Evolutionary conservation across 176 grass and related monocot genomes (phyloP), one percentile per base, ranked within the genome.

Genomic region (Juncus effusus): DNA sequence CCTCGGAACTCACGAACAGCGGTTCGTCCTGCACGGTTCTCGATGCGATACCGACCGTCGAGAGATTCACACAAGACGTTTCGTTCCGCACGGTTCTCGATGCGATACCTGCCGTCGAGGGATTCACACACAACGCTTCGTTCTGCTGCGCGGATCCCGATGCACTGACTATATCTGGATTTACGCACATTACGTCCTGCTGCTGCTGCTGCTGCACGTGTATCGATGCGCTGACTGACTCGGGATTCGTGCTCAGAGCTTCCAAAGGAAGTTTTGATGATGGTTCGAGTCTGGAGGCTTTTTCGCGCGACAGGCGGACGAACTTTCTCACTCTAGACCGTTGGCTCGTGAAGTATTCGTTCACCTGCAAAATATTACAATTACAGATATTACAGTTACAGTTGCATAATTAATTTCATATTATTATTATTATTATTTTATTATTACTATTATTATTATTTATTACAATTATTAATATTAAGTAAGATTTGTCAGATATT

Each of bases 301-400:
- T 92, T 72, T 92, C 88, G 16, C 57, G 78, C 63, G 94, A 92
- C 60, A 93, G 61, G 41, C 60, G 80, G 60, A 89, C 88, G 82
- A 86, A 64, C 65, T 93, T 99, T 76, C 88, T 77, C 74, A 99
- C 88, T 78, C 80, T 82, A 10, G 88, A 81, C 56, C 83, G 80
- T 63, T 93, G 94, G 69, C 75, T 75, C 67, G 81, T 77, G 81
- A 99, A 99, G 73, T 86, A 99, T 61, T 93, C 88, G 75, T 80
- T 86, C 41, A 86, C 85, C 94, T 99, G 59, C 47, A 35, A 60
- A 38, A 47, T 37, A 52, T 40, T 54, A 67, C 44, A 53, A 28
- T 28, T 28, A 28, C 19, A 28, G 19, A 28, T 28, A 28, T 28
- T 28, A 28, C 19, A 28, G 19, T 28, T 1, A 28, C 0, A 28